A percentile compares a stretch with the other conserved stretches of the same genome.
These are phyloP conservation scores for Tilletia setariae DNA, from an alignment of 1,284 basidiomycete genomes.

Conservation along the genomic window DNA sequence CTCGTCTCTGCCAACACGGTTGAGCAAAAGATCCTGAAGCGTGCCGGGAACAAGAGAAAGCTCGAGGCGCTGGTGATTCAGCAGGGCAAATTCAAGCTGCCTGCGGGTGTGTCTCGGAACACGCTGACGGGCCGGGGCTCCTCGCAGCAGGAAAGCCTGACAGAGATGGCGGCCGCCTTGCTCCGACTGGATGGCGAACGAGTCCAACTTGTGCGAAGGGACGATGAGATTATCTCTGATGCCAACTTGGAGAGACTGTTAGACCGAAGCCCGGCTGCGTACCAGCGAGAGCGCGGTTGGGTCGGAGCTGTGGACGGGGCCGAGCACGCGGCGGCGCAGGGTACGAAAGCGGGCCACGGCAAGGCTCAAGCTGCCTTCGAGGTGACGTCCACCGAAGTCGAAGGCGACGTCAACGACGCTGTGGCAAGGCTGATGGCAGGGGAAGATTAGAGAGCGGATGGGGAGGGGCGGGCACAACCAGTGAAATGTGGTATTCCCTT, in stretches of 20 bases:
- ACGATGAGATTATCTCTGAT: conserved; percentile 73
- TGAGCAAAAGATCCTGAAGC: conserved; percentile 85
- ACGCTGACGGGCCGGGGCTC: conserved; percentile 67
- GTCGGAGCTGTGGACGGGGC: conserved; percentile 12
- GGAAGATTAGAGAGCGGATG: neutral
- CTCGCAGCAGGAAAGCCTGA: conserved; percentile 48
- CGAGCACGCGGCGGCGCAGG: neutral
- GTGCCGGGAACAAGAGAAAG: conserved; percentile 79
- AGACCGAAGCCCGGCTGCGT: conserved; percentile 77
- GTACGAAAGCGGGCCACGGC: neutral
- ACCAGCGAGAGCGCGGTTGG: conserved; percentile 77
- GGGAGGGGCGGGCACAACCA: too few relatives aligned
- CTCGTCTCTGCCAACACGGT: conserved; percentile 72
- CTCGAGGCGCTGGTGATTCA: conserved; percentile 91
- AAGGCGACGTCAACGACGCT: conserved; percentile 66
- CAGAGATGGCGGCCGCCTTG: conserved; percentile 69
- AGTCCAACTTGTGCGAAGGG: conserved; percentile 77
- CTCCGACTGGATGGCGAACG: conserved; percentile 80
- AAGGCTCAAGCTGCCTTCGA: conserved; percentile 65
- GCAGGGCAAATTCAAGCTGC: conserved; percentile 63
- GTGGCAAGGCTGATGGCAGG: conserved; percentile 61
- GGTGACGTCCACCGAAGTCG: conserved; percentile 71
- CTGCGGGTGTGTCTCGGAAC: conserved; percentile 18
- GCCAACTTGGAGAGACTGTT: conserved; percentile 74
- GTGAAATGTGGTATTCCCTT: too few relatives aligned